Evolutionary conservation across 495 filamentous ascomycete genomes (phyloP), one percentile per base, ranked within the genome.

Genomic region (Podospora australis): DNA sequence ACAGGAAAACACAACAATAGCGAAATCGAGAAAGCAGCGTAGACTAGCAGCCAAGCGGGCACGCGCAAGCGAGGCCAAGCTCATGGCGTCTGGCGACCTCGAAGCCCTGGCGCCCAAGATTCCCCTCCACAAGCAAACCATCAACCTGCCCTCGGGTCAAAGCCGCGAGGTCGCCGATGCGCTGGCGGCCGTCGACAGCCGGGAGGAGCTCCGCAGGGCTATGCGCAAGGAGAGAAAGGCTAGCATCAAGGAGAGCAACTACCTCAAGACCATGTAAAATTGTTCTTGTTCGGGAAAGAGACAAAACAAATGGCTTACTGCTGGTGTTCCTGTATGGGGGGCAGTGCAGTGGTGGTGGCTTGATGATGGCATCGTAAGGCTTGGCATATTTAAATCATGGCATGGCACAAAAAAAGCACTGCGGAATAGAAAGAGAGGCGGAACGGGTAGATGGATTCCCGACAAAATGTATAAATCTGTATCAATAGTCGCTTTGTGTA

Each of bases 171-270:
- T 76, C 16, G 62, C 68, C 38, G 79, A 78, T 24, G 77, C 78
- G n/a, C 20, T 80, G 45, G 65, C 69, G 48, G 86, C 84, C 20
- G 72, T 60, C 39, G 63, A 73, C 19, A 78, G 78, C 59, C 71
- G 81, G 48, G 73, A 80, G 47, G 78, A 83, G 48, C 69, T 96
- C 50, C 83, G 74, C 58, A 79, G 76, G 64, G 75, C 80, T 7
- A 76, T 88, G 73, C 74, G 90, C 59, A 77, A 73, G 53, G 82
- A 88, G 54, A 77, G 88, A 60, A 80, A 86, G 59, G 81, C 76
- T 52, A 75, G 71, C 56, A 96, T 98, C 57, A 92, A 91, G 74
- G 92, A 97, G 71, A 74, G 58, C 47, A 98, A 98, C 71, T 98
- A 92, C 78, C 78, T 98, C 71, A 85, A 82, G 73, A 77, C 81